Percentiles rank a stretch among this genome's conserved stretches.
Conservation (phyloP, 2,329 filamentous ascomycete species). For the Dactylellina leptospora region DNA sequence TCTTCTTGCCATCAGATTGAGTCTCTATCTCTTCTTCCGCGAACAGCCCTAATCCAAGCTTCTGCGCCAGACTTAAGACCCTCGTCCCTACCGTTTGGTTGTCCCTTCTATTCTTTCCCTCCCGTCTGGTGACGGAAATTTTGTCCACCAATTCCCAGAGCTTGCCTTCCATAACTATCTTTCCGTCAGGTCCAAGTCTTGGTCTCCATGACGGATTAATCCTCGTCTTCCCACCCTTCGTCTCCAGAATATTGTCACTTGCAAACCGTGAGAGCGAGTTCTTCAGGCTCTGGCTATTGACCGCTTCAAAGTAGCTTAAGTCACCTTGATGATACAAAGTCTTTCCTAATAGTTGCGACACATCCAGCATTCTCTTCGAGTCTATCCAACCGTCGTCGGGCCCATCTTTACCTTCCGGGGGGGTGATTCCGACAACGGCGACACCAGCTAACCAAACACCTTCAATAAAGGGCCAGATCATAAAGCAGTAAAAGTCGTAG, state of each 20-base stretch:
- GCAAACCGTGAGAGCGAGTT: slow-evolving; percentile 89
- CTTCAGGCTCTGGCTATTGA: slow-evolving; percentile 97
- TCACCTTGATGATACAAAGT: slow-evolving; percentile 98
- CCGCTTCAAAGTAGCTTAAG: slow-evolving; percentile 94
- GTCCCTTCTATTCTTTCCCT: slow-evolving; percentile 96
- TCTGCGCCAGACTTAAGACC: slow-evolving; percentile 79
- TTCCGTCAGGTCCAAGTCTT: slow-evolving; percentile 70
- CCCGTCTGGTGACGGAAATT: slow-evolving; percentile 81
- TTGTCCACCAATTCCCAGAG: slow-evolving; percentile 92
- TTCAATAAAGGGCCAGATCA: slow-evolving; percentile 98
- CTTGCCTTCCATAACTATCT: slow-evolving; percentile 74
- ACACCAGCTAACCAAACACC: slow-evolving; percentile 91
- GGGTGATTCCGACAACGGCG: slow-evolving; percentile 83
- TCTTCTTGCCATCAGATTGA: slow-evolving; percentile 35
- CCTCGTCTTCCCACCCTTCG: slow-evolving; percentile 69
- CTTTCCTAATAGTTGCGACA: slow-evolving; percentile 88
- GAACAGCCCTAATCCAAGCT: slow-evolving; percentile 76
- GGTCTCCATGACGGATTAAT: slow-evolving; percentile 80
- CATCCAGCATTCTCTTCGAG: slow-evolving; percentile 78
- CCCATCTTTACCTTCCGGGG: slow-evolving; percentile 66
- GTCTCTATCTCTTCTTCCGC: slow-evolving; percentile 63
- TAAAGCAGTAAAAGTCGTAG: slow-evolving; percentile 97
- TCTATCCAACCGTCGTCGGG: slow-evolving; percentile 78
- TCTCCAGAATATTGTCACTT: slow-evolving; percentile 86
- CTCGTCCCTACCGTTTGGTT: slow-evolving; percentile 85